Evolutionary conservation across 129 eudicot genomes (phyloP).

Genomic region (Centella asiatica): DNA sequence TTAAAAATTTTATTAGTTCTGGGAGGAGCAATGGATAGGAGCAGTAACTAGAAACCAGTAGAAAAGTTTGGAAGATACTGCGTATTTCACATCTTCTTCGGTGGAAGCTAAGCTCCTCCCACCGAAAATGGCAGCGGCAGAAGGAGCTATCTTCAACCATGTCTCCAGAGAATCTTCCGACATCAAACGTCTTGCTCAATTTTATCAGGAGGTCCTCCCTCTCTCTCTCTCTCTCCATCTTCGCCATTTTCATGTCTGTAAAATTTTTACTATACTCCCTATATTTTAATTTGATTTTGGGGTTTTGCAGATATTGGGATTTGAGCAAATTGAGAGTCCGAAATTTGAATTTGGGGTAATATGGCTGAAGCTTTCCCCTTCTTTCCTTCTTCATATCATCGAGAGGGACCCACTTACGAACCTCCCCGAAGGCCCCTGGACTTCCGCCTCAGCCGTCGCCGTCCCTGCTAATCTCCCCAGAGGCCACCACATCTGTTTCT

Average conservation of each 20-base stretch:
- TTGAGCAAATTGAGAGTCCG: constrained; percentile 78
- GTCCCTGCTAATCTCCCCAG: constrained; percentile 64
- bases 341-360: constrained; percentile 59
- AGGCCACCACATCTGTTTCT: constrained; percentile 77
- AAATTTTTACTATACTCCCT: too few species aligned
- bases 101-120: too few species aligned
- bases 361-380: constrained; percentile 66
- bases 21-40: too few species aligned
- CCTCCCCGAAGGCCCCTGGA: constrained; percentile 96
- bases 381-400: constrained; percentile 69
- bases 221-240: background rate
- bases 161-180: constrained; percentile 73
- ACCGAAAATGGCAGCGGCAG: constrained; percentile 48
- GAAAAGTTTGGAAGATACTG: too few species aligned
- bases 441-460: constrained; percentile 42
- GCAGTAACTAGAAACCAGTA: too few species aligned
- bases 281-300: background rate
- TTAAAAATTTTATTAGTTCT: too few species aligned
- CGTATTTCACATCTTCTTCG: too few species aligned
- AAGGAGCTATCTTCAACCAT: constrained; percentile 69
- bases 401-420: constrained; percentile 60
- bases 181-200: constrained; percentile 68
- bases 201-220: constrained; percentile 56
- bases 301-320: constrained; percentile 54
- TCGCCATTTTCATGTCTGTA: too few species aligned